These are phyloP conservation scores for Morella rubra DNA, from an alignment of 306 rosid species.

Conservation along the genomic window DNA sequence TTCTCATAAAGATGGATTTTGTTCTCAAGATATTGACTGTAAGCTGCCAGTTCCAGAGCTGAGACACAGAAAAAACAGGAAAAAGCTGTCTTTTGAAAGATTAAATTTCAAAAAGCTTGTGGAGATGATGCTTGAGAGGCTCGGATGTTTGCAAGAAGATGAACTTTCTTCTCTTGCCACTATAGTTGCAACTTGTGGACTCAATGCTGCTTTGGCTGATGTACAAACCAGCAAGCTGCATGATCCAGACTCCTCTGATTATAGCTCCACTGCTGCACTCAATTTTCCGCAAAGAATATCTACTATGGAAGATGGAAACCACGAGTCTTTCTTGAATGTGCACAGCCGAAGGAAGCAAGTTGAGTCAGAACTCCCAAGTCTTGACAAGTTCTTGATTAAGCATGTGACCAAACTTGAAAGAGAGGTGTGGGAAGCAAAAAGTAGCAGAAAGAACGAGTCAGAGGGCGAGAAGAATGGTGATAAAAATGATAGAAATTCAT, in stretches of 20 bases:
- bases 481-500: slow-evolving; percentile 6
- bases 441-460: slow-evolving; percentile 43
- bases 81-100: slow-evolving; percentile 59
- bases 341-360: slow-evolving; percentile 48
- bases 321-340: slow-evolving; percentile 35
- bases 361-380: slow-evolving; percentile 70
- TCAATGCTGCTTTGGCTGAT: slow-evolving; percentile 83
- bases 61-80: slow-evolving; percentile 50
- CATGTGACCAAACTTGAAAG: slow-evolving; percentile 81
- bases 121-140: slow-evolving; percentile 75
- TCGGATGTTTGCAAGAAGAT: slow-evolving; percentile 77
- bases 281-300: slow-evolving; percentile 48
- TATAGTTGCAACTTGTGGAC: slow-evolving; percentile 88
- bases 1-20: slow-evolving; percentile 32
- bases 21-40: slow-evolving; percentile 39
- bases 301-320: slow-evolving; percentile 39
- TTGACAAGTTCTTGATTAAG: slow-evolving; percentile 84
- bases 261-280: slow-evolving; percentile 34
- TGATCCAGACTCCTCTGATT: slow-evolving; percentile 39
- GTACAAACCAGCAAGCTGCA: slow-evolving; percentile 55
- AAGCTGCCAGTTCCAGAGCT: slow-evolving; percentile 39
- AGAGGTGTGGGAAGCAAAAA: slow-evolving; percentile 83
- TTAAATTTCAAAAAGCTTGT: slow-evolving; percentile 51
- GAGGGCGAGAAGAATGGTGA: slow-evolving; percentile 17
- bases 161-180: slow-evolving; percentile 93